Percentiles rank a stretch among this genome's conserved stretches.
phyloP scores from a whole-genome alignment of 257 asterid genomes.

The Salvia hispanica region DNA sequence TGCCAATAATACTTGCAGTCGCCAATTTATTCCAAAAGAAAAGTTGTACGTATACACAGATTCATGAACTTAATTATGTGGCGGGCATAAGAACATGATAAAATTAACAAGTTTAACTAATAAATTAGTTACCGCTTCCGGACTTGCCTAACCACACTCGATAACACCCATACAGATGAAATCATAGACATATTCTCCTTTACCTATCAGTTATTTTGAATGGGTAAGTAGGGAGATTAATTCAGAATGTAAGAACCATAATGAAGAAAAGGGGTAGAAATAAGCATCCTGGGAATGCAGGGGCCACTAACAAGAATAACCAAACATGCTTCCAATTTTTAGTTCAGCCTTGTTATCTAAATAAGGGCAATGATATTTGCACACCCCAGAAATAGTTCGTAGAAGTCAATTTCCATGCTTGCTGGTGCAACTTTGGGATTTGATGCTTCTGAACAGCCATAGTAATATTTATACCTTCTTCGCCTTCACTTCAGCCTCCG shows the following conservation, averaged over 20 bases:
- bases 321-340: not conserved
- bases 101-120: not conserved
- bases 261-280: not conserved
- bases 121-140: not conserved
- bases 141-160: not conserved
- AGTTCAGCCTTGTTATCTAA: too few relatives aligned
- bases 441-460: conserved; percentile 2
- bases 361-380: not conserved
- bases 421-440: not conserved
- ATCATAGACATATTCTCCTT: not conserved
- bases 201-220: not conserved
- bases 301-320: not conserved
- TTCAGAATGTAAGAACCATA: not conserved
- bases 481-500: conserved; percentile 87
- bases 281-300: not conserved
- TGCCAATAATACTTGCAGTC: not conserved
- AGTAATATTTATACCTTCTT: conserved; percentile 60
- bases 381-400: not conserved
- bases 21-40: not conserved
- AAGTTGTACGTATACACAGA: too few relatives aligned
- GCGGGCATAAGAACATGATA: not conserved
- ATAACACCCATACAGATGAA: not conserved
- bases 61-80: not conserved
- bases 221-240: not conserved
- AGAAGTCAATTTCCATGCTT: conserved; percentile 18